phyloP scores from a whole-genome alignment of 2,329 filamentous ascomycete genomes.

The Epichloe aotearoae region DNA sequence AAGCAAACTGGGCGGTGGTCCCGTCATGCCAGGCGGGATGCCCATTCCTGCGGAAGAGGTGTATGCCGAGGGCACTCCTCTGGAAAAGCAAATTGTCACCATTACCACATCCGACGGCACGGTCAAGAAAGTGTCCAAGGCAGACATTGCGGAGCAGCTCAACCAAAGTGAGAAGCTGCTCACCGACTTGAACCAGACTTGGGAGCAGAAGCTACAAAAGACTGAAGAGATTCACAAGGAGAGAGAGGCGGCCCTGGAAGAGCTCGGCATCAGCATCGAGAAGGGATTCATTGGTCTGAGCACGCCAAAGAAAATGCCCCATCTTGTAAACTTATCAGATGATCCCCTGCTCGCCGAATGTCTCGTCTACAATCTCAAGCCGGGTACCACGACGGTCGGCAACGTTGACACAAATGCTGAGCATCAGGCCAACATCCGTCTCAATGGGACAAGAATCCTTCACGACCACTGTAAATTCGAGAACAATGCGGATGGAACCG shows the following conservation, averaged over 20 bases:
- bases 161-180: conserved; percentile 95
- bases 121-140: conserved; percentile 92
- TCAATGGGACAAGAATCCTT: conserved; percentile 88
- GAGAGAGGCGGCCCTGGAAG: conserved; percentile 84
- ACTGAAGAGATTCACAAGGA: conserved; percentile 98
- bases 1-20: conserved; percentile 62
- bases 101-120: conserved; percentile 77
- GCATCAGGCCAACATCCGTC: conserved; percentile 69
- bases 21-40: conserved; percentile 30
- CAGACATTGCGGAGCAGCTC: conserved; percentile 92
- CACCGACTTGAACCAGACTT: conserved; percentile 92
- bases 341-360: conserved; percentile 90
- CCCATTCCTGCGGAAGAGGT: conserved; percentile 55
- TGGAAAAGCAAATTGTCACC: conserved; percentile 93
- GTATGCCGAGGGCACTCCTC: conserved; percentile 83
- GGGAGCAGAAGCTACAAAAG: conserved; percentile 91
- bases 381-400: conserved; percentile 83
- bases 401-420: conserved; percentile 76
- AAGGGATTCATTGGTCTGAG: conserved; percentile 93
- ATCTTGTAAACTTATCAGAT: conserved; percentile 95
- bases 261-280: conserved; percentile 96
- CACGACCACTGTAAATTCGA: conserved; percentile 91
- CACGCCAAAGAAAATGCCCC: conserved; percentile 97
- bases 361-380: conserved; percentile 94
- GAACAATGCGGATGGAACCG: conserved; percentile 71